Conservation (phyloP, 2,329 filamentous ascomycete species). For the Aspergillus glaucus region DNA sequence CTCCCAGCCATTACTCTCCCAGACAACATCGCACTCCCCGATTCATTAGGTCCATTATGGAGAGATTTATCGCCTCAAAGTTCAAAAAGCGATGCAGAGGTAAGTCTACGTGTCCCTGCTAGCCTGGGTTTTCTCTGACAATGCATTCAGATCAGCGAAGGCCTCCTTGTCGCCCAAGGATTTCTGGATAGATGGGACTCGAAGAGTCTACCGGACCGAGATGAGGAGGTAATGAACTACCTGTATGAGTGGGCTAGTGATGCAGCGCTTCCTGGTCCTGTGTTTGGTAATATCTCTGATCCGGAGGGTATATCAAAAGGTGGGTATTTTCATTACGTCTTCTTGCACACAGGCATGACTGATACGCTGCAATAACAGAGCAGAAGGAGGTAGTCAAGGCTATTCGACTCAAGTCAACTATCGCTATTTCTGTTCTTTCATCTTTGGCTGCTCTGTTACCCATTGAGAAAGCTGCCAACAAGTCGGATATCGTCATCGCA, state of each 20-base stretch:
- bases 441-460: constrained; percentile 12
- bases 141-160: constrained; percentile 24
- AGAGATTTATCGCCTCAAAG: constrained; percentile 20
- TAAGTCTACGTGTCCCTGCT: constrained; percentile 7
- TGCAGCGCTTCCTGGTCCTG: constrained; percentile 25
- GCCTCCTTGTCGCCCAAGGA: constrained; percentile 21
- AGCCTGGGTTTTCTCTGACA: not conserved
- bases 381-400: constrained; percentile 16
- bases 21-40: constrained; percentile 5
- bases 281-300: constrained; percentile 19
- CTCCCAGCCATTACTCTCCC: constrained; percentile 3
- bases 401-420: constrained; percentile 18
- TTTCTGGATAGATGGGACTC: constrained; percentile 16
- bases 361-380: constrained; percentile 8
- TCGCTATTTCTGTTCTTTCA: constrained; percentile 26
- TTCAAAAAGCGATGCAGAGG: constrained; percentile 14
- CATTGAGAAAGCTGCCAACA: constrained; percentile 14
- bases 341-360: not conserved
- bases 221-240: constrained; percentile 17
- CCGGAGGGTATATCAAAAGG: constrained; percentile 19
- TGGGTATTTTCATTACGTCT: constrained; percentile 1
- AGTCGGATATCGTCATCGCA: constrained; percentile 22
- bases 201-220: constrained; percentile 13
- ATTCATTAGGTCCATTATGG: constrained; percentile 23
- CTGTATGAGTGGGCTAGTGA: constrained; percentile 28